Conservation (phyloP, 768 basidiomycete species). For the Suillus cothurnatus region DNA sequence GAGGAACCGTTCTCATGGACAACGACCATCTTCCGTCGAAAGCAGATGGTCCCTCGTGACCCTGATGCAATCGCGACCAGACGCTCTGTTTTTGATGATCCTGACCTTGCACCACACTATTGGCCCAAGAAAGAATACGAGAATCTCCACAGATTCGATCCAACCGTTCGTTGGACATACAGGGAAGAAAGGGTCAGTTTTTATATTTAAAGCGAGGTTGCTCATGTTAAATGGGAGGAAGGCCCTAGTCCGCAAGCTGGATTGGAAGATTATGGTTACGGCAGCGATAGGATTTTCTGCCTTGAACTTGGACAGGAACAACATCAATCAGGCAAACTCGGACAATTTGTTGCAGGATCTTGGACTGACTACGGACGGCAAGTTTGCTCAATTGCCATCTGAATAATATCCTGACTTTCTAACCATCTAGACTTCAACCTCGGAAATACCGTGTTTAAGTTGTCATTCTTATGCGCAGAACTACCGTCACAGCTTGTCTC, state of each 20-base stretch:
- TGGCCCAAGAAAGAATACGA: constrained; percentile 56
- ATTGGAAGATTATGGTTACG: constrained; percentile 64
- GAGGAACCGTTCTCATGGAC: constrained; percentile 13
- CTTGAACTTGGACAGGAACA: constrained; percentile 54
- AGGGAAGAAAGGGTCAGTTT: constrained; percentile 49
- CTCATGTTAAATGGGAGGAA: constrained; percentile 21
- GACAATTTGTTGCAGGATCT: constrained; percentile 61
- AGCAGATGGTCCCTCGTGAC: constrained; percentile 11
- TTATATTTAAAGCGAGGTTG: background rate
- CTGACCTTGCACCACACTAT: constrained; percentile 40
- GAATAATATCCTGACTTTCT: background rate
- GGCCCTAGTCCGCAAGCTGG: constrained; percentile 54
- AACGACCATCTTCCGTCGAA: constrained; percentile 10
- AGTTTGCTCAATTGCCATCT: constrained; percentile 14
- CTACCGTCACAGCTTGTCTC: constrained; percentile 65
- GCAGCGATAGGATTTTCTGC: constrained; percentile 60
- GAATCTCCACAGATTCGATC: constrained; percentile 58
- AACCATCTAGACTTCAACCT: constrained; percentile 50
- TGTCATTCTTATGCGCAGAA: constrained; percentile 56
- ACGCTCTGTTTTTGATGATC: constrained; percentile 56
- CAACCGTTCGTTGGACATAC: constrained; percentile 59
- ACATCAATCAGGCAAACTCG: constrained; percentile 59
- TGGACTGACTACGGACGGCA: constrained; percentile 50
- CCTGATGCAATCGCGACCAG: constrained; percentile 48
- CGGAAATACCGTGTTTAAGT: constrained; percentile 55